Evolutionary conservation across 805 yeast genomes (phyloP).

Genomic region (Monosporozyma aerobia): DNA sequence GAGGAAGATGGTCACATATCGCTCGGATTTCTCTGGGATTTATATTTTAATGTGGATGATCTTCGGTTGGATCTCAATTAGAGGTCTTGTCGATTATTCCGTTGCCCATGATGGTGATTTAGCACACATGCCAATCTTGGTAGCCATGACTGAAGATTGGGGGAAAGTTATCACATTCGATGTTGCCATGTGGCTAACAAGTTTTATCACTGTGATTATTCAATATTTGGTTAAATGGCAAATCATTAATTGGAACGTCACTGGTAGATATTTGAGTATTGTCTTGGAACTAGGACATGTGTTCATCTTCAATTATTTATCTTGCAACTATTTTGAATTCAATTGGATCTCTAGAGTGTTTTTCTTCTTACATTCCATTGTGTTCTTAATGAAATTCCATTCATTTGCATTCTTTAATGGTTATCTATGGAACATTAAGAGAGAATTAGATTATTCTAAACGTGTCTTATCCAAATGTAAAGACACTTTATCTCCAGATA

Average conservation of each 20-base stretch:
- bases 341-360: conserved; percentile 93
- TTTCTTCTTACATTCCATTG: conserved; percentile 73
- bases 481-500: conserved; percentile 14
- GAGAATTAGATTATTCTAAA: conserved; percentile 46
- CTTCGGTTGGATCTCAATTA: conserved; percentile 45
- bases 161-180: conserved; percentile 64
- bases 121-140: conserved; percentile 43
- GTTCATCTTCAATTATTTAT: conserved; percentile 40
- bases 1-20: background rate
- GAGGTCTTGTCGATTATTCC: conserved; percentile 46
- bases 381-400: conserved; percentile 89
- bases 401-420: conserved; percentile 91
- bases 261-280: conserved; percentile 57
- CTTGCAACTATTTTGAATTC: conserved; percentile 39
- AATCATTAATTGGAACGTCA: conserved; percentile 45
- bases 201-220: conserved; percentile 50
- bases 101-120: conserved; percentile 32
- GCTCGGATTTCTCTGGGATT: conserved; percentile 56
- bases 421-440: conserved; percentile 58
- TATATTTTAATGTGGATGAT: conserved; percentile 74
- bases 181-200: conserved; percentile 56
- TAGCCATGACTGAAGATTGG: conserved; percentile 49
- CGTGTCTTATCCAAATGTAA: conserved; percentile 35
- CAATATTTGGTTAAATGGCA: conserved; percentile 45
- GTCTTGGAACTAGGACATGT: conserved; percentile 48